Evolutionary conservation across 305 asterid genomes (phyloP).

Genomic region (Plantago coronopus): DNA sequence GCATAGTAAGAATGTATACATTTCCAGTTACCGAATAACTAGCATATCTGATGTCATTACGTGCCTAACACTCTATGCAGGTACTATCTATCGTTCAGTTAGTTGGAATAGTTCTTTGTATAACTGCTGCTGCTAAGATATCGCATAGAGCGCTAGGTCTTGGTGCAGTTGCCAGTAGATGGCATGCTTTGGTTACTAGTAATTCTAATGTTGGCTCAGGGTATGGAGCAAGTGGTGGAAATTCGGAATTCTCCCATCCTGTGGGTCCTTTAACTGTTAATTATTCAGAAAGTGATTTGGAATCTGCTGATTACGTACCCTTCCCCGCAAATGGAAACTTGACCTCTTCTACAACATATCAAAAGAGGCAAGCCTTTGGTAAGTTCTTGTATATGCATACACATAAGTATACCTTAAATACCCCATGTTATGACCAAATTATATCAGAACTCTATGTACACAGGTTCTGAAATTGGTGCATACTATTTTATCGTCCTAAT

Average conservation of each 20-base stretch:
- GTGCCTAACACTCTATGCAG: conserved; percentile 27
- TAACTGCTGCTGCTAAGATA: conserved; percentile 70
- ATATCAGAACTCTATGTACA: no score
- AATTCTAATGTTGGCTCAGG: conserved; percentile 40
- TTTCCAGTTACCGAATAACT: neutral
- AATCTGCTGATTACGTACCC: conserved; percentile 44
- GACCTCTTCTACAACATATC: conserved; percentile 15
- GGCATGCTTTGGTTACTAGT: conserved; percentile 72
- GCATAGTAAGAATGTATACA: neutral
- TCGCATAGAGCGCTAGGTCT: conserved; percentile 81
- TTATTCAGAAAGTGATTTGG: conserved; percentile 72
- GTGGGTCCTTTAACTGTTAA: conserved; percentile 24
- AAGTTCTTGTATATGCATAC: neutral
- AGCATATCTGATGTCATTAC: conserved; percentile 6
- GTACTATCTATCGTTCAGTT: conserved; percentile 55
- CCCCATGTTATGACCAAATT: no score
- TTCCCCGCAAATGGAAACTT: conserved; percentile 31
- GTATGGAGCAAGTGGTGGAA: conserved; percentile 38
- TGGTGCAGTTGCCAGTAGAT: conserved; percentile 70
- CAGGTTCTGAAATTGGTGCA: no score
- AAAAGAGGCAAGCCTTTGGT: conserved; percentile 16
- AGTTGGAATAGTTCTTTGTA: conserved; percentile 68
- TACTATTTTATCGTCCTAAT: neutral
- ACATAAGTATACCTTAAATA: neutral
- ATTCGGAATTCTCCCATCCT: conserved; percentile 31